phyloP scores from a whole-genome alignment of 495 filamentous ascomycete species.

The Penicillium crystallinum region DNA sequence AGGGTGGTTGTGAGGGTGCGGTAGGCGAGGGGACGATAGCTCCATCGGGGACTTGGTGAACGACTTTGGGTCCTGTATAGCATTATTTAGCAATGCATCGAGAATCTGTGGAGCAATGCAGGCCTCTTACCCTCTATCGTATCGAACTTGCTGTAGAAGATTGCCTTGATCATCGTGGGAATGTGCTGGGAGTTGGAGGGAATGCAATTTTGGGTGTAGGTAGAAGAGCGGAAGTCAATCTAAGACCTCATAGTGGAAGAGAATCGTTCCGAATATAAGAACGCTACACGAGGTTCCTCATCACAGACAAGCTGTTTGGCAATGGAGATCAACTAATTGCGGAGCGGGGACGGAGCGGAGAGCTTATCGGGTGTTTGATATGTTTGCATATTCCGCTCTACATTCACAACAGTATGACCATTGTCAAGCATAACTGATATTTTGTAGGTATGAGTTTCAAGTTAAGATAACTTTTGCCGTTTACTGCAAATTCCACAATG shows the following conservation, averaged over 20 bases:
- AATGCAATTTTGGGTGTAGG: neutral
- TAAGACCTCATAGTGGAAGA: neutral
- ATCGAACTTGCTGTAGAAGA: slow-evolving; percentile 94
- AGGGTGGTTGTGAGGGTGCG: slow-evolving; percentile 51
- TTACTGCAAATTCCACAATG: neutral
- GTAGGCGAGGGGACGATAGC: slow-evolving; percentile 62
- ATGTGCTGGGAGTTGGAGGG: slow-evolving; percentile 2
- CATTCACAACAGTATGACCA: neutral
- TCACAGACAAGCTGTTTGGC: neutral
- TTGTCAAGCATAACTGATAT: neutral
- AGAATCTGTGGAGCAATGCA: neutral
- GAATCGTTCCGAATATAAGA: neutral
- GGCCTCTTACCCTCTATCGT: slow-evolving; percentile 66
- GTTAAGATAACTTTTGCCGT: slow-evolving; percentile 1
- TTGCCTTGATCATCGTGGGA: slow-evolving; percentile 70
- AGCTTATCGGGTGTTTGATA: slow-evolving; percentile 4
- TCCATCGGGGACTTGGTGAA: slow-evolving; percentile 54
- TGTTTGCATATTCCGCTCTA: neutral
- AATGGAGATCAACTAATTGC: slow-evolving; percentile 1
- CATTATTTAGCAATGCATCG: slow-evolving; percentile 7
- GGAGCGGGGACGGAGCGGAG: slow-evolving; percentile 6
- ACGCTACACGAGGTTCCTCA: neutral
- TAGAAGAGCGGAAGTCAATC: neutral
- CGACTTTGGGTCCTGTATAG: slow-evolving; percentile 62
- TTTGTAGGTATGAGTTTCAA: neutral